phyloP scores from a whole-genome alignment of 768 basidiomycete species.

The Mycena maculata region DNA sequence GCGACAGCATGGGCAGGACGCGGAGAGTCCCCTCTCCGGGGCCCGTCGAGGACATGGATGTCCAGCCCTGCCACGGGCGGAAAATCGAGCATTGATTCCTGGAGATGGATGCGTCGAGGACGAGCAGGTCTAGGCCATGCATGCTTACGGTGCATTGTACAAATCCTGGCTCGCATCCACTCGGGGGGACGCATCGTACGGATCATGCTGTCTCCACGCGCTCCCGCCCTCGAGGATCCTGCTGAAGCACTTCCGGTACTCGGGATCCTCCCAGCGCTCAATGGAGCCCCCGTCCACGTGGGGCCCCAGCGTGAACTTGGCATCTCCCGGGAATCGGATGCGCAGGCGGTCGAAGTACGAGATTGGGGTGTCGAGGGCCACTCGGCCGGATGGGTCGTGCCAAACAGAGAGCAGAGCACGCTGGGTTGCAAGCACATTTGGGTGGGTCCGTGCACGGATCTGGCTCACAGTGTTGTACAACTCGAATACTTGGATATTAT shows the following conservation, averaged over 20 bases:
- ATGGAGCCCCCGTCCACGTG: conserved; percentile 66
- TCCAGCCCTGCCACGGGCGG: conserved; percentile 71
- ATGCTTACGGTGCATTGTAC: conserved; percentile 66
- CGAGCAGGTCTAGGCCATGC: conserved; percentile 19
- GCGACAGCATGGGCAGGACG: too few species aligned
- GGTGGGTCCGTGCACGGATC: conserved; percentile 75
- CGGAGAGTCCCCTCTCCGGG: too few species aligned
- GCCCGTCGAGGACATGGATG: conserved; percentile 51
- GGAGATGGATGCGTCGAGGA: neutral
- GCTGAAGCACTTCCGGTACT: conserved; percentile 53
- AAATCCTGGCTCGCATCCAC: conserved; percentile 68
- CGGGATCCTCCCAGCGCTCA: conserved; percentile 67
- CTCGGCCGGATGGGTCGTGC: conserved; percentile 57
- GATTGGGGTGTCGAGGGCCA: conserved; percentile 69
- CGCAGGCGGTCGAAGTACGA: conserved; percentile 83
- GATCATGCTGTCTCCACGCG: conserved; percentile 61
- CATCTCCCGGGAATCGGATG: conserved; percentile 78
- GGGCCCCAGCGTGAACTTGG: conserved; percentile 73
- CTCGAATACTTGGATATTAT: conserved; percentile 79
- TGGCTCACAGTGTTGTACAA: conserved; percentile 77
- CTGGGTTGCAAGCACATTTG: conserved; percentile 67
- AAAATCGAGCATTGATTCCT: conserved; percentile 67
- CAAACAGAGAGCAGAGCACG: conserved; percentile 68
- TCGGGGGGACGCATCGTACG: conserved; percentile 61
- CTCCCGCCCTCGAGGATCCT: conserved; percentile 57